Conservation (phyloP, 2,329 filamentous ascomycete genomes). For the Phialophora verrucosa region DNA sequence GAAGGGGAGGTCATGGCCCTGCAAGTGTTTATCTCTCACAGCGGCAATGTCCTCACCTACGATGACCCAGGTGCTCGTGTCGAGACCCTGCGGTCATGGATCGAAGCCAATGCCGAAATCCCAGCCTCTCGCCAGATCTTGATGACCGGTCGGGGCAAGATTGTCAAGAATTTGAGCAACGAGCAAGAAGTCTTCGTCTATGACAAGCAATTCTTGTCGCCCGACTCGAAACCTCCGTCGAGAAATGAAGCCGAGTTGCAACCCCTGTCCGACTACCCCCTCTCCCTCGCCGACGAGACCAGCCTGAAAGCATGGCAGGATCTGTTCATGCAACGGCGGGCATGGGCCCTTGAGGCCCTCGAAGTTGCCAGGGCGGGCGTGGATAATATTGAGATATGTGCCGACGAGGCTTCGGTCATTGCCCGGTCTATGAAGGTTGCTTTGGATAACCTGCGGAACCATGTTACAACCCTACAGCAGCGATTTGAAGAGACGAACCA, state of each 20-base stretch:
- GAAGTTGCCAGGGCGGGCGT: conserved; percentile 71
- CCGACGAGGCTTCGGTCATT: conserved; percentile 73
- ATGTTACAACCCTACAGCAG: conserved; percentile 53
- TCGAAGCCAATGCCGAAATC: conserved; percentile 75
- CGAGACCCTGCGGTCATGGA: conserved; percentile 83
- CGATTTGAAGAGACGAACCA: conserved; percentile 53
- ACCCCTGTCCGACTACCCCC: conserved; percentile 71
- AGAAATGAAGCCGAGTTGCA: conserved; percentile 58
- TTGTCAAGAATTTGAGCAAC: conserved; percentile 69
- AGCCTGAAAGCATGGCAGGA: conserved; percentile 86
- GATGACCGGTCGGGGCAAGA: conserved; percentile 82
- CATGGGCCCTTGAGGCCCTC: conserved; percentile 76
- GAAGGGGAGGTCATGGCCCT: conserved; percentile 69
- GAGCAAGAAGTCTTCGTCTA: conserved; percentile 92
- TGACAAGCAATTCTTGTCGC: conserved; percentile 73
- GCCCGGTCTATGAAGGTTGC: conserved; percentile 81
- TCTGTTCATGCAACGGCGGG: conserved; percentile 78
- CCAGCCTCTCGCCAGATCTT: conserved; percentile 80
- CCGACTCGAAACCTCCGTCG: conserved; percentile 56
- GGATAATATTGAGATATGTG: conserved; percentile 57
- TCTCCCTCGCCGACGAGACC: conserved; percentile 78
- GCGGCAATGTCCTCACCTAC: conserved; percentile 74
- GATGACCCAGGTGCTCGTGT: conserved; percentile 49
- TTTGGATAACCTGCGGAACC: conserved; percentile 70
- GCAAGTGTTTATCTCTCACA: conserved; percentile 89